Evolutionary conservation across 2,329 filamentous ascomycete genomes (phyloP).

Genomic region (Colletotrichum costaricense): DNA sequence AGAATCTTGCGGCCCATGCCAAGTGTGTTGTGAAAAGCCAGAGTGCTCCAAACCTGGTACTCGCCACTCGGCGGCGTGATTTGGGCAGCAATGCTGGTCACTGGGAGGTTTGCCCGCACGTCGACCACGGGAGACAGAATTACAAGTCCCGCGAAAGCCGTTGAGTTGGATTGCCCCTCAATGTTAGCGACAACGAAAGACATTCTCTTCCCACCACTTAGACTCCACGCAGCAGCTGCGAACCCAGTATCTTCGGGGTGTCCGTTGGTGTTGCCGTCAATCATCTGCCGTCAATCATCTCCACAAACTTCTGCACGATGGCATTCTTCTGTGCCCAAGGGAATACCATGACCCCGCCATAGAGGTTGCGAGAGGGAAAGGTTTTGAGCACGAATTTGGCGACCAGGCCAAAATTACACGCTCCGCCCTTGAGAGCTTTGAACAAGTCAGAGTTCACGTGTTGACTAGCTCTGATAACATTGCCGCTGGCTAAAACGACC

Average conservation of each 20-base stretch:
- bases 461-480: slow-evolving; percentile 51
- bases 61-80: background rate
- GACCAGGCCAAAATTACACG: slow-evolving; percentile 55
- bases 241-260: slow-evolving; percentile 1
- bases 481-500: slow-evolving; percentile 55
- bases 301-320: background rate
- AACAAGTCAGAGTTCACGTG: slow-evolving; percentile 36
- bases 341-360: slow-evolving; percentile 8
- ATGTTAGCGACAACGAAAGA: slow-evolving; percentile 6
- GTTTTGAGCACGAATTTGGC: slow-evolving; percentile 46
- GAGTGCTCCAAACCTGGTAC: slow-evolving; percentile 5
- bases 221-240: background rate
- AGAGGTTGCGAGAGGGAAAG: slow-evolving; percentile 31
- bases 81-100: background rate
- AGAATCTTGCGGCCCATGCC: slow-evolving; percentile 7
- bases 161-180: background rate
- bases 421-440: slow-evolving; percentile 34
- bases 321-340: background rate
- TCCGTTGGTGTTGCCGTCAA: background rate
- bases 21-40: background rate
- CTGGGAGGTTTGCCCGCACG: background rate
- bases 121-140: background rate
- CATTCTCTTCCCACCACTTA: background rate
- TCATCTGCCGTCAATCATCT: background rate
- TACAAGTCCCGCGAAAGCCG: background rate